Evolutionary conservation across 345 rosid species (phyloP).

Genomic region (Aurinia saxatilis): DNA sequence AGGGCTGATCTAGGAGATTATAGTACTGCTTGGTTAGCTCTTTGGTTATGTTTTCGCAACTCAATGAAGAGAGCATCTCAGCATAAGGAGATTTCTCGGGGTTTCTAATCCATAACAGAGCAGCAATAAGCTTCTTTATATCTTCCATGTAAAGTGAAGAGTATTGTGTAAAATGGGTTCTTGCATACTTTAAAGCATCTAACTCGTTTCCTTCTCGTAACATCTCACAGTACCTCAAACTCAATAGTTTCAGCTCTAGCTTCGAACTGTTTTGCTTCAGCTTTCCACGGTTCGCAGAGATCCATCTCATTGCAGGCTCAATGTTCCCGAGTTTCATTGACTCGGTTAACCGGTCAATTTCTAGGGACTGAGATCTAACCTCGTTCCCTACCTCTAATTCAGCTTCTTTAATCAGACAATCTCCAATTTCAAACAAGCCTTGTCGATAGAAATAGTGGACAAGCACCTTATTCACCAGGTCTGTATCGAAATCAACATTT

Average conservation of each 20-base stretch:
- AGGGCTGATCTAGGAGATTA: conserved; percentile 44
- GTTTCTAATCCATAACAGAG: conserved; percentile 41
- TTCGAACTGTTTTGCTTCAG: conserved; percentile 41
- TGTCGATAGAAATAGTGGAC: conserved; percentile 59
- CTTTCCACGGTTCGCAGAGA: conserved; percentile 36
- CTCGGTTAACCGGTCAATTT: conserved; percentile 49
- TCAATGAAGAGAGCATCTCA: conserved; percentile 34
- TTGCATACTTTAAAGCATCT: conserved; percentile 58
- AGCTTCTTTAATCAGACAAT: conserved; percentile 58
- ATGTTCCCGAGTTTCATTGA: conserved; percentile 45
- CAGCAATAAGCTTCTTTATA: conserved; percentile 41
- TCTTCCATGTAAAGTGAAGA: conserved; percentile 30
- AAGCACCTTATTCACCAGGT: conserved; percentile 52
- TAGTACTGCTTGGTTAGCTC: conserved; percentile 53
- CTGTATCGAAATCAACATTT: conserved; percentile 51
- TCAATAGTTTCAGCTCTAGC: conserved; percentile 54
- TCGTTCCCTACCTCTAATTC: conserved; percentile 38
- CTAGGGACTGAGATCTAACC: conserved; percentile 45
- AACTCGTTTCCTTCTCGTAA: conserved; percentile 40
- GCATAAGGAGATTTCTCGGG: conserved; percentile 47
- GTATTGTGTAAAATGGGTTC: conserved; percentile 42
- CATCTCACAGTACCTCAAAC: conserved; percentile 55
- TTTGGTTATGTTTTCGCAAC: conserved; percentile 35
- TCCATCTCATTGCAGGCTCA: conserved; percentile 80
- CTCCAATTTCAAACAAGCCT: conserved; percentile 78